Evolutionary conservation across 805 yeast genomes (phyloP), one percentile per base, ranked within the genome.

Genomic region (Wickerhamomyces pijperi): DNA sequence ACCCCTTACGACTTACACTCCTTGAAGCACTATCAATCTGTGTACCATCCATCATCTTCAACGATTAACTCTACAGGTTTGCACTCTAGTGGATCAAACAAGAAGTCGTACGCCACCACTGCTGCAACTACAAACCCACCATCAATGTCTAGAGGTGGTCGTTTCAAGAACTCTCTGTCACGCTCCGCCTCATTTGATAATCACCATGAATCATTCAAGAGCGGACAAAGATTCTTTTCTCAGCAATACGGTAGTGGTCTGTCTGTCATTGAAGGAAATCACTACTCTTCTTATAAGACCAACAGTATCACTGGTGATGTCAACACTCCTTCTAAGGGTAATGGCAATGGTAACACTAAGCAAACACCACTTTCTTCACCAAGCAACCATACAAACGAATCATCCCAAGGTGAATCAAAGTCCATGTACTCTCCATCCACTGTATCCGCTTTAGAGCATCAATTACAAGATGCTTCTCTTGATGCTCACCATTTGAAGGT

Each of bases 301-400:
- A 21, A 21, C 11, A 25, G 16, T 11, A 28, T 15, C 7, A 5
- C 33, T n/a, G 14, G 11, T 8, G 11, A 6, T 6, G 11, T 19
- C 4, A 31, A 17, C 9, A 31, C 33, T 5, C 33, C 33, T 31
- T 31, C 19, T 5, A 31, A 31, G 19, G 17, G 9, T 15, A 14
- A 15, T 15, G 8, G 19, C 19, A 5, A 17, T 16, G 33, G 15
- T 16, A 11, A 31, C 19, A 15, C 31, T 28, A 50, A 50, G 34
- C 40, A 43, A 31, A 35, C 54, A 5, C 49, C 56, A 19, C 41
- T 60, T 16, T 50, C 54, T 1, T 53, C 54, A 18, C 57, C 57
- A 47, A 46, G 54, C 18, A 45, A 43, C 23, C 48, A 44, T 15
- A 54, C 51, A 1, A 33, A 41, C 16, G 40, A 36, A 11, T 47